Base-by-base conservation (phyloP, 129 eudicot genomes). In the Tagetes erecta region DNA sequence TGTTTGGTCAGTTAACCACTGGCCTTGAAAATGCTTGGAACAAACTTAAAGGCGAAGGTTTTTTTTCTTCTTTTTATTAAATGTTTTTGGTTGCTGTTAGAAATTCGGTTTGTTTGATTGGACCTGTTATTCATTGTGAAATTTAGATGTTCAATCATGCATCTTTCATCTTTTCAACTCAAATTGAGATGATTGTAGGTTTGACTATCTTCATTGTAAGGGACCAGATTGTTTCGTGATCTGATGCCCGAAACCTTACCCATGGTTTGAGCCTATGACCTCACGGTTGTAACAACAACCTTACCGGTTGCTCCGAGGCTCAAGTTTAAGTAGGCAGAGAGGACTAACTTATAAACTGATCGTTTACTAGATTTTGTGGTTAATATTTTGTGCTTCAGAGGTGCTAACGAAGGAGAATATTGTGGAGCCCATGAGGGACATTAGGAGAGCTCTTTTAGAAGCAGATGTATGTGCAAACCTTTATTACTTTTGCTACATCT, bases 11-110 rank as follows among this genome's bases (percentile, higher is more conserved):
- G 84, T 85, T 94, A 3, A 88, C 96, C 1, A 80, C 78, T 13
- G 97, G 98, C 0, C 97, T 94, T 12, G 98, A 94, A 88, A 81
- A 92, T 1, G 98, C 98, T 71, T 94, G 98, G 98, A 88, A 81
- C 79, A 94, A 85, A 82, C 97, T 94, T 73, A 88, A 84, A 76
- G 98, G 98, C 66, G 89, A 83, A 94, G 98, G 98, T 93, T 38
- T 42, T 52, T 40, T 51, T 36, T 1, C n/a, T 73, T 12, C 4
- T 8, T 36, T 2, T 20, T 55, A 20, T 20, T 55, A 13, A 6
- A 3, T 51, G 13, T 2, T 50, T 11, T 12, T 50, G 20, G 12
- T 12, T 46, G 1, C 12, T 8, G 8, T 46, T 46, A 6, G 12
- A 13, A 42, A 6, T 10, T 44, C 8, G 5, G 49, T 44, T 44